phyloP scores from a whole-genome alignment of 208 protist species.

The Acanthamoeba culbertsoni region DNA sequence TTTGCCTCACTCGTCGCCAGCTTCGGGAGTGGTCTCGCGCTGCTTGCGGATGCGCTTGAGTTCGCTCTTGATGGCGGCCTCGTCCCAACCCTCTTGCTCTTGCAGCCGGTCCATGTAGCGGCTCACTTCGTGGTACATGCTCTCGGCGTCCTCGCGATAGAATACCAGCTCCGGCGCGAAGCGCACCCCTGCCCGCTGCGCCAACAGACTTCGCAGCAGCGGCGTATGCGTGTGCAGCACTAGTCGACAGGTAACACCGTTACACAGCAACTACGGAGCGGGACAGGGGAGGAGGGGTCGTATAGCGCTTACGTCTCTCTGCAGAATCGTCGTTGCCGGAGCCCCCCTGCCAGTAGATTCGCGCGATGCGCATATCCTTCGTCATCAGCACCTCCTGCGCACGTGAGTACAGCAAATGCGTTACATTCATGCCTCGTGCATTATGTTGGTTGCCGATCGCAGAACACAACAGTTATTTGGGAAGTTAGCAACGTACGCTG shows the following conservation, averaged over 20 bases:
- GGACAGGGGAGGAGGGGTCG: background rate
- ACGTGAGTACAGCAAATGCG: background rate
- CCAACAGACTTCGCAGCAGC: background rate
- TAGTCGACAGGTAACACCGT: background rate
- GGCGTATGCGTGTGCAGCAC: background rate
- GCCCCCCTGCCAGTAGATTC: conserved; percentile 12
- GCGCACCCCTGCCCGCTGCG: background rate
- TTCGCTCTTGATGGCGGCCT: background rate
- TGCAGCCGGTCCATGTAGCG: conserved; percentile 26
- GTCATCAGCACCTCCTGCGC: conserved; percentile 10
- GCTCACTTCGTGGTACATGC: conserved; percentile 22
- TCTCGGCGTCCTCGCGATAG: conserved; percentile 35
- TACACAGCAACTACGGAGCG: too few relatives aligned
- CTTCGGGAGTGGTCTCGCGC: background rate
- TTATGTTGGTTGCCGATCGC: too few relatives aligned
- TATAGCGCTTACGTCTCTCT: background rate
- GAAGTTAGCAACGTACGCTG: background rate
- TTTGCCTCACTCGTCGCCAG: background rate
- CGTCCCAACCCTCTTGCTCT: conserved; percentile 1
- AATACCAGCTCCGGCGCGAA: conserved; percentile 4
- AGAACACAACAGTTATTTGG: too few relatives aligned
- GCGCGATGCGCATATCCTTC: conserved; percentile 26
- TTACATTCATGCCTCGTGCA: too few relatives aligned
- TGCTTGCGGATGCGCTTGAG: conserved; percentile 30
- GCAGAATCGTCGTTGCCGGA: background rate